These are phyloP conservation scores for Stagonosporopsis chrysanthemi DNA, from an alignment of 2,329 filamentous ascomycete species.

Conservation along the genomic window DNA sequence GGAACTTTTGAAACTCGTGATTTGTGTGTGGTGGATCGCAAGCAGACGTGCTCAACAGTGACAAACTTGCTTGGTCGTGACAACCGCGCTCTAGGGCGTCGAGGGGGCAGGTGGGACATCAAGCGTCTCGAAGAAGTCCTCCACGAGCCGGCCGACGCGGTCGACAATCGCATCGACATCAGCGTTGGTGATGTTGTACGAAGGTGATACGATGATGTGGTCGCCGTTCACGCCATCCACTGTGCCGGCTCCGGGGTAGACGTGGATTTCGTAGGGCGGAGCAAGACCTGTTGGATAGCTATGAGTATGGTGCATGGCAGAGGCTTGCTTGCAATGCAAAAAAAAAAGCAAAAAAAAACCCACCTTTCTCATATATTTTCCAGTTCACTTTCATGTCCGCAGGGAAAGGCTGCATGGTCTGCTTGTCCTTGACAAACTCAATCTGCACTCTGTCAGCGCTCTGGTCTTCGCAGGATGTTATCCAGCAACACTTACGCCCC, in stretches of 20 bases:
- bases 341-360: neutral
- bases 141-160: constrained; percentile 60
- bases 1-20: neutral
- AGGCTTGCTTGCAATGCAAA: too few species aligned
- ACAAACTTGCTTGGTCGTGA: too few species aligned
- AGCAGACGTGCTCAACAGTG: too few species aligned
- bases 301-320: constrained; percentile 6
- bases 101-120: neutral
- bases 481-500: constrained; percentile 56
- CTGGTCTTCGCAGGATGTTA: too few species aligned
- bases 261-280: constrained; percentile 59
- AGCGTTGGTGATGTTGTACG: constrained; percentile 67
- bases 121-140: constrained; percentile 53
- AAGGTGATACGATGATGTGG: constrained; percentile 73
- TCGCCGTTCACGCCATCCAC: constrained; percentile 69
- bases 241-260: constrained; percentile 71
- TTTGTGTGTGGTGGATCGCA: neutral
- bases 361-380: constrained; percentile 61
- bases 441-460: constrained; percentile 49
- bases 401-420: constrained; percentile 62
- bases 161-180: constrained; percentile 66
- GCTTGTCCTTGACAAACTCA: constrained; percentile 65
- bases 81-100: neutral
- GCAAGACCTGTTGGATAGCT: constrained; percentile 45
- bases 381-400: constrained; percentile 55